Evolutionary conservation across 2,329 filamentous ascomycete species (phyloP), one percentile per base, ranked within the genome.

Genomic region (Fusarium tanahbumbuense): DNA sequence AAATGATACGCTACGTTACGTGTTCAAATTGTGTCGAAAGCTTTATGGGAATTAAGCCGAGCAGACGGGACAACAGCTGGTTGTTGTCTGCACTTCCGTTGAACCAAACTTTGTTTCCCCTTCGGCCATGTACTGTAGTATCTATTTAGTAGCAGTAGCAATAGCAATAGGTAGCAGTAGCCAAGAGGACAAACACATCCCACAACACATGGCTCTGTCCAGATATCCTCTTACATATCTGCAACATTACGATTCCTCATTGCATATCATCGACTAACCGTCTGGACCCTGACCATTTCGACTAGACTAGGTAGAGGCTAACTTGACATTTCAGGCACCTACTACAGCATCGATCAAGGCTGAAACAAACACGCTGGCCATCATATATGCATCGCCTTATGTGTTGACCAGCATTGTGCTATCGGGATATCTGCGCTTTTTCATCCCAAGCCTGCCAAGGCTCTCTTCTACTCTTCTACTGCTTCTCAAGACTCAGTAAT

Each of bases 291-390:
- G 32, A 41, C 23, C 37, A 18, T 34, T n/a, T 37, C 34, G 34
- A 37, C 34, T 37, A 37, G 34, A 37, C 34, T 37, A 37, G 34
- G 34, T 16, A 45, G 44, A 60, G 37, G 61, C 61, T 55, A 49
- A 60, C 47, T 34, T 45, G 28, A 28, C 53, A 44, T 58, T 28
- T 54, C 47, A 68, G 58, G 54, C 58, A 68, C 58, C 27, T 40
- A 37, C 41, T 23, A 22, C n/a, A 66, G 32, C 50, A 50, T 54
- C 42, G 58, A 67, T 52, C 56, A 50, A 55, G 50, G 64, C 47
- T 50, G 65, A 68, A 68, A 68, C 64, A 68, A 54, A 48, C 48
- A 48, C 53, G 47, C 47, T 50, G 32, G 44, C 45, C 57, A 52
- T 63, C 64, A 63, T 54, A 54, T 15, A 55, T 22, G 32, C 44